phyloP scores from a whole-genome alignment of 2,329 filamentous ascomycete species.

The Trichoderma sp. region DNA sequence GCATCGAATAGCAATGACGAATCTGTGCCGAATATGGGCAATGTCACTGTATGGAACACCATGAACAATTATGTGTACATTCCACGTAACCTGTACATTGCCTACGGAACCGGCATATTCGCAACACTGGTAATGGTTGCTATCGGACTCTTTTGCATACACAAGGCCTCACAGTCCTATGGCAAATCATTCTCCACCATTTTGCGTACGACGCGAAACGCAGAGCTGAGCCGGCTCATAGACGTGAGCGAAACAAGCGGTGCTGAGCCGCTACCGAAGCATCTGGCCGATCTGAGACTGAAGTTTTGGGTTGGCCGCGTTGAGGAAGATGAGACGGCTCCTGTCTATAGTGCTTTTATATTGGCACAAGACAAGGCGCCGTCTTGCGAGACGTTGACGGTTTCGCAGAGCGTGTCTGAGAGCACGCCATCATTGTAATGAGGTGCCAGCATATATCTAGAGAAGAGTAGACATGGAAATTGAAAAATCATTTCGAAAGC shows the following conservation, averaged over 20 bases:
- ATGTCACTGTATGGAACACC: neutral
- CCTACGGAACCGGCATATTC: constrained; percentile 3
- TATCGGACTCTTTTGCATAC: neutral
- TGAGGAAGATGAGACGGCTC: neutral
- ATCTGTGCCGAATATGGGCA: neutral
- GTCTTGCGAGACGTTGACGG: neutral
- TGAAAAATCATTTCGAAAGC: no score
- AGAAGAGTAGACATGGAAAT: neutral
- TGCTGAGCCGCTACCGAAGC: neutral
- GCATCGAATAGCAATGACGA: no score
- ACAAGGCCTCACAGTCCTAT: neutral
- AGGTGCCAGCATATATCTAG: no score
- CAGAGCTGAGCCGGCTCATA: neutral
- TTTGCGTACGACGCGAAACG: neutral
- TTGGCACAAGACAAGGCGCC: neutral
- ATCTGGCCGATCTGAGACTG: neutral
- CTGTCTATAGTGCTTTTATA: neutral
- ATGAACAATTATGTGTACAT: neutral
- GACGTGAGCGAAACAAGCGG: neutral
- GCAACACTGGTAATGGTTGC: neutral
- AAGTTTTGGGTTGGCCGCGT: neutral
- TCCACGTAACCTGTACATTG: neutral
- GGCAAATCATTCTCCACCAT: neutral
- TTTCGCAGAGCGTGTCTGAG: neutral
- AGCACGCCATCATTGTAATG: neutral